Percentiles rank a stretch among this genome's conserved stretches.
These are phyloP conservation scores for Melaleuca quinquenervia DNA, from an alignment of 345 rosid genomes.

Conservation along the genomic window DNA sequence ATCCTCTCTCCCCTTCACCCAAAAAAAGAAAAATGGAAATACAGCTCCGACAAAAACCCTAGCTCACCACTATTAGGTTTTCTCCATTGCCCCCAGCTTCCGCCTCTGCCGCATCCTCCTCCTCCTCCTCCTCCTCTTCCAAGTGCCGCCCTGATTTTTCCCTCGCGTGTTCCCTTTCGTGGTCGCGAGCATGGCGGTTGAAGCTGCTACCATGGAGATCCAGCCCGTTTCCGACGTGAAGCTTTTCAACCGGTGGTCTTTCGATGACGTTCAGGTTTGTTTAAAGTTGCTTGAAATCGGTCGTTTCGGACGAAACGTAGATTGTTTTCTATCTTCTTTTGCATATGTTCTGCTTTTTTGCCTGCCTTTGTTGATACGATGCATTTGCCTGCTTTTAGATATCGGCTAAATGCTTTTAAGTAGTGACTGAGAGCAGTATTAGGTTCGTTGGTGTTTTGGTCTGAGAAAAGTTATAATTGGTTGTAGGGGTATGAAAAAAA, in stretches of 20 bases:
- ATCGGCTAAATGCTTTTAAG: neutral
- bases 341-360: neutral
- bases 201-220: neutral
- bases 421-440: neutral
- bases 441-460: neutral
- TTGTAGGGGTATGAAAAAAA: neutral
- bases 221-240: constrained; percentile 43
- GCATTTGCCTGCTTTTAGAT: neutral
- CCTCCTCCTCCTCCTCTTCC: neutral
- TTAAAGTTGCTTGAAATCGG: neutral
- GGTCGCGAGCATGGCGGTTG: constrained; percentile 19
- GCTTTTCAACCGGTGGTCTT: constrained; percentile 85
- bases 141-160: neutral
- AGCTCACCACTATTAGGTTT: neutral
- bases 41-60: neutral
- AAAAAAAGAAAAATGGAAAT: neutral
- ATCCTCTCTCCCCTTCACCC: neutral
- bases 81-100: neutral
- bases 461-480: neutral
- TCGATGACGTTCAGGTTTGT: constrained; percentile 59
- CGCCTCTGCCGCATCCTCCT: neutral
- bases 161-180: neutral
- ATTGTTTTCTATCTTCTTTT: neutral
- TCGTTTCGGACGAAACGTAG: neutral
- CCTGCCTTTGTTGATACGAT: neutral